Conservation (phyloP, 202 grass and related monocot genomes). For the Setaria italica region DNA sequence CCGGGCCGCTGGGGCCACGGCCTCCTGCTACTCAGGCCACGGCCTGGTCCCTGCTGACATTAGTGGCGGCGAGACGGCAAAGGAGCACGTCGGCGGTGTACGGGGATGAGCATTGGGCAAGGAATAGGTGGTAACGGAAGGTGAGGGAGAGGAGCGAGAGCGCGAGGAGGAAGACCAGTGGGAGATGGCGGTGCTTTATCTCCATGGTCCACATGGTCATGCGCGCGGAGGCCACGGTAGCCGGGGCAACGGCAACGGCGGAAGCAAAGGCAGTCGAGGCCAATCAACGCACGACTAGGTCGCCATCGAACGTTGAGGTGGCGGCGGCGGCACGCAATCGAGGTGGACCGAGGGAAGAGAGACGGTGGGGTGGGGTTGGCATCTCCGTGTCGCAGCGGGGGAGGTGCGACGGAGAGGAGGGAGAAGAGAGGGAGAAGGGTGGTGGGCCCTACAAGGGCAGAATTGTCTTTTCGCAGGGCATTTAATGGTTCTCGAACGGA, state of each 20-base stretch:
- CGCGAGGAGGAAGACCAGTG: too few relatives aligned
- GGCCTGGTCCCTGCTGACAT: too few relatives aligned
- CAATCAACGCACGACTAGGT: neutral
- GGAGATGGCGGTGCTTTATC: neutral
- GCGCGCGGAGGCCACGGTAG: neutral
- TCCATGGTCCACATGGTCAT: constrained; percentile 45
- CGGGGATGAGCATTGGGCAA: too few relatives aligned
- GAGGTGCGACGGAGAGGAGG: too few relatives aligned
- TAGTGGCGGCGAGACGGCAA: too few relatives aligned
- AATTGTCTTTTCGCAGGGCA: too few relatives aligned
- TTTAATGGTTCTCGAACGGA: too few relatives aligned
- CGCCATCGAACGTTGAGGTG: constrained; percentile 2
- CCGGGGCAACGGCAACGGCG: too few relatives aligned
- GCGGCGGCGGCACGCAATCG: constrained; percentile 29
- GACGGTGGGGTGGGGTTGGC: constrained; percentile 40
- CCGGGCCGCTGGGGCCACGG: neutral
- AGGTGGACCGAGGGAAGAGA: neutral
- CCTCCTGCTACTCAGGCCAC: neutral
- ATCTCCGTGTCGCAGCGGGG: constrained; percentile 46
- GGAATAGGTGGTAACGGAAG: too few relatives aligned
- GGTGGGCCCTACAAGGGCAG: too few relatives aligned
- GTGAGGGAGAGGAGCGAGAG: too few relatives aligned
- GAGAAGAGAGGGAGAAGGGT: too few relatives aligned
- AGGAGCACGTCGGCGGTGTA: constrained; percentile 1
- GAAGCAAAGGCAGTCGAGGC: neutral